These are phyloP conservation scores for Rhodotorula sphaerocarpa DNA, from an alignment of 768 basidiomycete species.

Conservation along the genomic window DNA sequence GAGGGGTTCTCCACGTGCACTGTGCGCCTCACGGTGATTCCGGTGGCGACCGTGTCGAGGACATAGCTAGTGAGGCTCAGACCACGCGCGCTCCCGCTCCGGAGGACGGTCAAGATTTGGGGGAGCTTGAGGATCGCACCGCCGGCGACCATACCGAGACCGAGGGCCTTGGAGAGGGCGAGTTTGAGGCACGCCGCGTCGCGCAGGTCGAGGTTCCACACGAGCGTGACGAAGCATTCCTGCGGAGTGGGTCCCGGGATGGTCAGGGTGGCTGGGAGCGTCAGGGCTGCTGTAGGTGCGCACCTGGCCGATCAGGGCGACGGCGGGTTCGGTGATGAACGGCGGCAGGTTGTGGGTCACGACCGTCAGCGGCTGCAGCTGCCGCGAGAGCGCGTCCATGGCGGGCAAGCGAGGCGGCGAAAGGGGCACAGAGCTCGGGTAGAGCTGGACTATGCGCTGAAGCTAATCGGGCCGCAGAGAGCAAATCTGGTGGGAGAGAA, in stretches of 20 bases:
- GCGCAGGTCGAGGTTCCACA: conserved; percentile 69
- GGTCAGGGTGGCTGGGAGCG: not conserved
- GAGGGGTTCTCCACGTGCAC: not conserved
- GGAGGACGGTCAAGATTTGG: conserved; percentile 72
- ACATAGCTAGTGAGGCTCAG: conserved; percentile 77
- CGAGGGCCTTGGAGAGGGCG: conserved; percentile 81
- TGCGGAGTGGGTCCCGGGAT: conserved; percentile 40
- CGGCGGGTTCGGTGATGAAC: conserved; percentile 71
- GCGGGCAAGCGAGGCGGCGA: no score
- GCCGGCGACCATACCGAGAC: conserved; percentile 79
- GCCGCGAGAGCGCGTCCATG: not conserved
- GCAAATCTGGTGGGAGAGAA: no score
- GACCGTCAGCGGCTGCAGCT: conserved; percentile 37
- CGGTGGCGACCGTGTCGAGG: conserved; percentile 83
- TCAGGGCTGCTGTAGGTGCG: no score
- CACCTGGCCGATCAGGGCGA: conserved; percentile 73
- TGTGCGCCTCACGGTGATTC: conserved; percentile 50
- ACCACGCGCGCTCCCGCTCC: conserved; percentile 69
- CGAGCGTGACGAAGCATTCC: conserved; percentile 84
- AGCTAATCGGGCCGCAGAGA: no score
- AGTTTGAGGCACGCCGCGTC: conserved; percentile 83
- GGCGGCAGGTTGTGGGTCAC: conserved; percentile 78
- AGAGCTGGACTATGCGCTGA: no score
- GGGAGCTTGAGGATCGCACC: conserved; percentile 90
- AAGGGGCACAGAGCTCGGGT: no score